phyloP scores from a whole-genome alignment of 345 rosid species.

The Capsella bursapastoris region DNA sequence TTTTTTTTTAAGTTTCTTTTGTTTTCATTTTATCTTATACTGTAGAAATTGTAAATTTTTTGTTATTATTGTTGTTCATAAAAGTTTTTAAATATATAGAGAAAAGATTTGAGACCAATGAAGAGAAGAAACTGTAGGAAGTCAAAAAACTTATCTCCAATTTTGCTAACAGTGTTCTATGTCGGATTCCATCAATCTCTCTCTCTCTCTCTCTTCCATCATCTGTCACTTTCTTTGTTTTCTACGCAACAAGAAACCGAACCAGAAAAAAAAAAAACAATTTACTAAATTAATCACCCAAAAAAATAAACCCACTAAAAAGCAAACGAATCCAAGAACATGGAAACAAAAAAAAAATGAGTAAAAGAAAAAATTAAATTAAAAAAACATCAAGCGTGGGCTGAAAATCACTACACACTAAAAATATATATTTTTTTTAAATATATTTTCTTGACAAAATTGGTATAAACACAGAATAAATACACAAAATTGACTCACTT shows the following conservation, averaged over 20 bases:
- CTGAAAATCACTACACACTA: constrained; percentile 25
- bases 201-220: constrained; percentile 39
- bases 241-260: constrained; percentile 51
- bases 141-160: constrained; percentile 51
- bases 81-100: not conserved
- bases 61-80: no score
- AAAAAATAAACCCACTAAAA: constrained; percentile 33
- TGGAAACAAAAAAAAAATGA: constrained; percentile 27
- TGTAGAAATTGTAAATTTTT: not conserved
- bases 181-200: constrained; percentile 58
- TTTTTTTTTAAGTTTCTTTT: not conserved
- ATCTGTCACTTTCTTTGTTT: constrained; percentile 65
- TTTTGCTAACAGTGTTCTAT: constrained; percentile 52
- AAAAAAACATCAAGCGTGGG: constrained; percentile 38
- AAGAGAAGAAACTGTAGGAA: constrained; percentile 42
- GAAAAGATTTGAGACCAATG: constrained; percentile 12
- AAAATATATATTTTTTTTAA: no score
- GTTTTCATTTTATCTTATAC: not conserved
- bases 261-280: constrained; percentile 15
- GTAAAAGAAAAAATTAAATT: constrained; percentile 22
- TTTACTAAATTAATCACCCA: constrained; percentile 11
- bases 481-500: not conserved
- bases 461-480: not conserved
- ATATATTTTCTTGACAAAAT: not conserved
- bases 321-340: constrained; percentile 44